These are phyloP conservation scores for Sporisorium scitamineum DNA, from an alignment of 1,284 basidiomycete genomes.

Conservation along the genomic window DNA sequence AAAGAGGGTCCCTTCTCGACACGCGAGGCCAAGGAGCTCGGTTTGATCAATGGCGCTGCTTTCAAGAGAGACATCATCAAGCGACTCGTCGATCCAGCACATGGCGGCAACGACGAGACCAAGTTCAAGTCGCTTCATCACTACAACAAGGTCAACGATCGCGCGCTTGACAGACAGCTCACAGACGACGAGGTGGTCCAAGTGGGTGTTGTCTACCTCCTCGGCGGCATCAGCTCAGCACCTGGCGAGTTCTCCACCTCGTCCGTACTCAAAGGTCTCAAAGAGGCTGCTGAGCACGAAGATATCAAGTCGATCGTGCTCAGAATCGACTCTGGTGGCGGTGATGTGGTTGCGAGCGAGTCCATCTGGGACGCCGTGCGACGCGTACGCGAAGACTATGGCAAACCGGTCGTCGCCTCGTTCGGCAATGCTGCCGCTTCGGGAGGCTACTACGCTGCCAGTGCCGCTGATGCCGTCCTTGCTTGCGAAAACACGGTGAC, in stretches of 20 bases:
- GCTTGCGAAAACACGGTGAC: constrained; percentile 70
- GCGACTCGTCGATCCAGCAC: constrained; percentile 45
- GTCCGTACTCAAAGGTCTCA: constrained; percentile 69
- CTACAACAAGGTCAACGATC: constrained; percentile 52
- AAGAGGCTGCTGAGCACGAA: constrained; percentile 70
- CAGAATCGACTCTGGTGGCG: constrained; percentile 71
- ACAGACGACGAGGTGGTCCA: constrained; percentile 63
- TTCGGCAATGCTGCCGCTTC: constrained; percentile 70
- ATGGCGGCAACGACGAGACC: constrained; percentile 53
- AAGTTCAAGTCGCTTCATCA: constrained; percentile 58
- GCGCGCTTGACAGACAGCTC: constrained; percentile 47
- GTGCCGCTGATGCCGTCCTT: constrained; percentile 67
- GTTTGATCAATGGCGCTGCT: constrained; percentile 68
- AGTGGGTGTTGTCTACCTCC: constrained; percentile 70
- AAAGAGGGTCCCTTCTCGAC: constrained; percentile 69
- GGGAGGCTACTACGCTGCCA: constrained; percentile 69
- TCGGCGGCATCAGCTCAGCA: constrained; percentile 68
- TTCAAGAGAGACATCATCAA: constrained; percentile 69
- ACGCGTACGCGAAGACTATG: constrained; percentile 65
- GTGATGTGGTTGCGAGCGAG: constrained; percentile 70
- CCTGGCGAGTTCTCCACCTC: constrained; percentile 66
- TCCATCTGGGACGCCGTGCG: constrained; percentile 70
- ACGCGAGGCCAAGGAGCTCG: constrained; percentile 66
- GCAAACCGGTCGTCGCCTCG: constrained; percentile 70
- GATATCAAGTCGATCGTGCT: constrained; percentile 70